Percentiles rank a stretch among this genome's conserved stretches.
These are phyloP conservation scores for Papiliotrema nemorosa DNA, from an alignment of 1,284 basidiomycete species.

Conservation along the genomic window DNA sequence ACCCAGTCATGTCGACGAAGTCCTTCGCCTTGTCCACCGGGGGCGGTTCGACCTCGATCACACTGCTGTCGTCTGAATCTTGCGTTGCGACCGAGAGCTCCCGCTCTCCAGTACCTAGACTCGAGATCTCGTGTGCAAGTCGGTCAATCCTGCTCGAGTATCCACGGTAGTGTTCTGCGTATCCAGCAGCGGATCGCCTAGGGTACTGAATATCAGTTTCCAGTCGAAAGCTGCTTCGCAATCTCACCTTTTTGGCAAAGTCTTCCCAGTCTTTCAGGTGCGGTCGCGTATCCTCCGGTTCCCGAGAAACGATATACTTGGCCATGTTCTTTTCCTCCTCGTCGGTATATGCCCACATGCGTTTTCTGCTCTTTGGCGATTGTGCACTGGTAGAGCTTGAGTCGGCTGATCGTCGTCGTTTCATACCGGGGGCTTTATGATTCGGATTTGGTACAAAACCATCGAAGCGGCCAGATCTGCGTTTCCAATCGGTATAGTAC, in stretches of 20 bases:
- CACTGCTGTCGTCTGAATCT: slow-evolving; percentile 3
- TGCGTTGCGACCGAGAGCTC: too few species aligned
- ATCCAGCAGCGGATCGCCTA: not conserved
- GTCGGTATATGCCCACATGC: slow-evolving; percentile 1
- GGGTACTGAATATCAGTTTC: not conserved
- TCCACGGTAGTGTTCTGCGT: not conserved
- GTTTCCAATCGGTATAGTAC: not conserved
- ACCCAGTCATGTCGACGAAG: slow-evolving; percentile 4
- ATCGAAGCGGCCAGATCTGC: not conserved
- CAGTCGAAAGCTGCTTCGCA: not conserved
- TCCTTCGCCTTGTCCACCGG: not conserved
- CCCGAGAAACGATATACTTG: slow-evolving; percentile 4
- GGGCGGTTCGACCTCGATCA: slow-evolving; percentile 1
- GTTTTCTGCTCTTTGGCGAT: not conserved
- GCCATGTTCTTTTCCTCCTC: slow-evolving; percentile 11
- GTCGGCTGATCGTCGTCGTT: not conserved
- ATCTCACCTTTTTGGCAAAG: slow-evolving; percentile 10
- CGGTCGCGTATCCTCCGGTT: not conserved
- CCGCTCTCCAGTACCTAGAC: too few species aligned
- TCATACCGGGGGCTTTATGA: not conserved
- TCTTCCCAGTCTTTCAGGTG: slow-evolving; percentile 5
- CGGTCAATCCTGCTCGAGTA: not conserved
- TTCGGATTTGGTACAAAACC: too few species aligned
- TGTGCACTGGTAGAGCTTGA: not conserved
- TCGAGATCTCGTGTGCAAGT: not conserved